Evolutionary conservation across 495 filamentous ascomycete species (phyloP), one percentile per base, ranked within the genome.

Genomic region (Polyplosphaeria fusca): DNA sequence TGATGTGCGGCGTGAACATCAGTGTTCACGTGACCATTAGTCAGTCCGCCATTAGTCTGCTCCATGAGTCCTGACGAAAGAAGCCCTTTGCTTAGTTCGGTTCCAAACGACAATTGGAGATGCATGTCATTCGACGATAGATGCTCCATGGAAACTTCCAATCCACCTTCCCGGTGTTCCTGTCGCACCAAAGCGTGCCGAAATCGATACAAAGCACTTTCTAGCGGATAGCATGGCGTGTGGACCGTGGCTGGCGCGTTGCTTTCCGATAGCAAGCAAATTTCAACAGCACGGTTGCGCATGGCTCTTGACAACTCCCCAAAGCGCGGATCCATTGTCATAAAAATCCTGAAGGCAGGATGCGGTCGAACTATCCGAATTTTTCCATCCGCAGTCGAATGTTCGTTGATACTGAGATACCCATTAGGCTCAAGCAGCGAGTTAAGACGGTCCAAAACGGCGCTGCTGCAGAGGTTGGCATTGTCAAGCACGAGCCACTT

Each of bases 281-380:
- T 85, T 70, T 99, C 94, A 46, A 96, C 77, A 52, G 89, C 88
- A 66, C 94, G 81, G 69, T 99, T 99, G 48, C 94, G 80, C 94
- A 99, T 97, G 2, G 94, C 94, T 52, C 92, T 79, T 5, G 94
- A 97, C 22, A 99, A 77, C 67, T 99, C 94, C 9, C 94, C 94
- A 70, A 95, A 86, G 22, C 84, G 84, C 40, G 94, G 85, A 70
- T 99, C 92, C 77, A 95, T 88, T 2, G 91, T 97, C 60, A 99
- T 70, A 71, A 99, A 97, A 11, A 99, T 77, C 50, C 94, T 81
- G 70, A 97, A 99, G 42, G 87, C 81, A 0, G 87, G 81, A 75
- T 96, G 91, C 2, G 92, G 89, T 47, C 73, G 79, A 38, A 99
- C 80, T 23, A 93, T 71, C 51, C 86, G 82, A 30, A 91, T 85